Evolutionary conservation across 148 eudicot genomes (phyloP).

Genomic region (Spergularia bocconei): DNA sequence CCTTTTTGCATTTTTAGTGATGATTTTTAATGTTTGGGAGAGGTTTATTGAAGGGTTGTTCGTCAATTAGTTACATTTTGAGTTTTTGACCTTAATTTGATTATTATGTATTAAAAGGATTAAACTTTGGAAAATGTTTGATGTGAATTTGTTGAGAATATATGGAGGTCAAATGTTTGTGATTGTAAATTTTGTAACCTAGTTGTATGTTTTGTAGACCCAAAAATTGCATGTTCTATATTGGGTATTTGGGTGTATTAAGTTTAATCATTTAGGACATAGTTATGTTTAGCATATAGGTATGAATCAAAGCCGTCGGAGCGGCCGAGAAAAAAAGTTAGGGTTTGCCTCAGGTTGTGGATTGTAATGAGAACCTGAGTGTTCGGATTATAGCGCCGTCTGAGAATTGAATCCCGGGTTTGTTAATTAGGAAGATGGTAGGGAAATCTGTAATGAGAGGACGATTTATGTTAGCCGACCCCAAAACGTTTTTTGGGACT

Average conservation of each 20-base stretch:
- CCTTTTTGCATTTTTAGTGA: not conserved
- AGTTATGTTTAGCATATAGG: not conserved
- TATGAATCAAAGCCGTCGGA: not conserved
- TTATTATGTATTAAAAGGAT: conserved; percentile 11
- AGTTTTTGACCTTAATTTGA: conserved; percentile 6
- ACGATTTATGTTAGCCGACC: not conserved
- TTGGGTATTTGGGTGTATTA: not conserved
- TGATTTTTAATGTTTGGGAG: not conserved
- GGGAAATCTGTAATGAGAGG: not conserved
- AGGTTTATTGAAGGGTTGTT: not conserved
- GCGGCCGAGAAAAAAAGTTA: not conserved
- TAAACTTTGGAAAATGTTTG: not conserved
- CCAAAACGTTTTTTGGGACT: too few species aligned
- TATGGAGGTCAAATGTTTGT: not conserved
- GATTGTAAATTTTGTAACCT: not conserved
- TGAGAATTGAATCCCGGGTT: too few species aligned
- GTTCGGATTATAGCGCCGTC: too few species aligned
- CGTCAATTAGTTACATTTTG: conserved; percentile 9
- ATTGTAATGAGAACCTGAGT: too few species aligned
- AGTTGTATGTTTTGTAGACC: not conserved
- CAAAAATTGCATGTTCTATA: not conserved
- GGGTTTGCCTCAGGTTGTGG: too few species aligned
- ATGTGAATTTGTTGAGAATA: not conserved
- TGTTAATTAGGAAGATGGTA: too few species aligned
- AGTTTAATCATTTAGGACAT: too few species aligned